These are phyloP conservation scores for Plasmodium gonderi DNA, from an alignment of 169 alveolate genomes.

Conservation along the genomic window DNA sequence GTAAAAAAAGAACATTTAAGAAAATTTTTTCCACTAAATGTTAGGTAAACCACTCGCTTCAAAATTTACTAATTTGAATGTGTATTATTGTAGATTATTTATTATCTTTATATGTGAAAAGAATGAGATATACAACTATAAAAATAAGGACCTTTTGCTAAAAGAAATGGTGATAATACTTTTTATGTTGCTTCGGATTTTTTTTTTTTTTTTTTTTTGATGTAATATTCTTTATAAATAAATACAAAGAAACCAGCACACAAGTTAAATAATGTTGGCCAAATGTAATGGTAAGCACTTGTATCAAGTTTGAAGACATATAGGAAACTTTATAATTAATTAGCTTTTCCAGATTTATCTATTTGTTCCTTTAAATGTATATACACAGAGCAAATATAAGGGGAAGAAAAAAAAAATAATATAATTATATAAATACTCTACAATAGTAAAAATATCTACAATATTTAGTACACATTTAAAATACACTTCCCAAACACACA, in stretches of 20 bases:
- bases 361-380: neutral
- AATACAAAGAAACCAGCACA: neutral
- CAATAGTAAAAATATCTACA: neutral
- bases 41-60: no score
- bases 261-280: neutral
- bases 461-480: neutral
- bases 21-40: neutral
- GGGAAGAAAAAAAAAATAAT: neutral
- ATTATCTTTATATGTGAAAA: neutral
- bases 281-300: neutral
- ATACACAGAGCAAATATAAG: neutral
- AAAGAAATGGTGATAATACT: neutral
- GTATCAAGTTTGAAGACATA: neutral
- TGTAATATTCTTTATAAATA: neutral
- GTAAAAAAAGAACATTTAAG: neutral
- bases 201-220: no score
- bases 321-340: neutral
- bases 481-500: neutral
- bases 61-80: neutral
- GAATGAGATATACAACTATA: neutral
- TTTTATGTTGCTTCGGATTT: no score
- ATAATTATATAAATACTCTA: neutral
- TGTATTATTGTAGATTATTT: neutral
- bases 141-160: neutral
- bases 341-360: neutral